Conservation (phyloP, 768 basidiomycete genomes). For the Vararia minispora region DNA sequence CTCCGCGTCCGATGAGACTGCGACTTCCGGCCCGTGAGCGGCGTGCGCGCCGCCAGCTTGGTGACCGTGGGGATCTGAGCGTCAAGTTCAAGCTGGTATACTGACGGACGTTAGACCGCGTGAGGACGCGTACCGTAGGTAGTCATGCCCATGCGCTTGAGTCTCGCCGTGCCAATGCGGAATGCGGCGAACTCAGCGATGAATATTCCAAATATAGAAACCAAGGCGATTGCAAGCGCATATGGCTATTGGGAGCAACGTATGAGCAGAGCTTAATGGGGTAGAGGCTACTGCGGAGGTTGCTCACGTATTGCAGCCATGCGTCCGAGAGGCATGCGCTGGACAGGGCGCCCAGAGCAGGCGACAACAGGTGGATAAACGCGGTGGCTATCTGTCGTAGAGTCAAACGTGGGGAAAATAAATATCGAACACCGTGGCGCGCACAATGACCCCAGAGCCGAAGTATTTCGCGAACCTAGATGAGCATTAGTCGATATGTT, state of each 20-base stretch:
- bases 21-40: constrained; percentile 59
- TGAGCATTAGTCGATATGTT: too few relatives aligned
- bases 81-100: constrained; percentile 1
- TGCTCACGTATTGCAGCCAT: constrained; percentile 70
- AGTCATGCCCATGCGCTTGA: constrained; percentile 53
- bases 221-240: constrained; percentile 68
- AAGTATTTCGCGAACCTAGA: constrained; percentile 12
- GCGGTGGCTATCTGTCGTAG: constrained; percentile 68
- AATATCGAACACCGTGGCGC: background rate
- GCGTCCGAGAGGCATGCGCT: constrained; percentile 56
- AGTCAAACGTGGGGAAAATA: constrained; percentile 1
- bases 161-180: constrained; percentile 70
- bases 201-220: constrained; percentile 78
- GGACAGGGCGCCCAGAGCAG: constrained; percentile 60
- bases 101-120: background rate
- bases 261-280: background rate
- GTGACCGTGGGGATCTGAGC: constrained; percentile 59
- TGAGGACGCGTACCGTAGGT: constrained; percentile 38
- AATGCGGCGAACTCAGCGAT: constrained; percentile 79
- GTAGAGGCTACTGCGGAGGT: background rate
- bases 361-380: constrained; percentile 73
- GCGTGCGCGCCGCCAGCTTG: constrained; percentile 43
- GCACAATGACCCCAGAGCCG: constrained; percentile 9
- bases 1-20: background rate
- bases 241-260: constrained; percentile 60